Evolutionary conservation across 345 rosid species (phyloP).

Genomic region (Populus deltoides): DNA sequence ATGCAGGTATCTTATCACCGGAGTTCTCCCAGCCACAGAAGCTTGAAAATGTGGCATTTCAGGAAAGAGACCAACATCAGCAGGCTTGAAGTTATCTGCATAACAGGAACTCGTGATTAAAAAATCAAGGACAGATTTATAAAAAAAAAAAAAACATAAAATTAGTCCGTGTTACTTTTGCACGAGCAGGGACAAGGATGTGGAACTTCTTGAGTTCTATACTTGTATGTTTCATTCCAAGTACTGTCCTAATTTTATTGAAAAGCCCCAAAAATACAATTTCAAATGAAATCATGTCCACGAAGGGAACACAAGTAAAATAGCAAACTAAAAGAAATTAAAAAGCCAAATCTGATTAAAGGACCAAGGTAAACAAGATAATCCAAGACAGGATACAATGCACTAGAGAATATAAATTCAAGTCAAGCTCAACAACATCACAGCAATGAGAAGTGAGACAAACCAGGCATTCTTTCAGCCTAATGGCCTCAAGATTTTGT

Average conservation of each 20-base stretch:
- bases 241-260: not conserved
- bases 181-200: not conserved
- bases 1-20: slow-evolving; percentile 57
- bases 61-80: slow-evolving; percentile 57
- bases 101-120: slow-evolving; percentile 5
- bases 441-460: not conserved
- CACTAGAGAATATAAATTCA: not conserved
- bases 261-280: not conserved
- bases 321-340: not conserved
- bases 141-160: not conserved
- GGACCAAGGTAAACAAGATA: slow-evolving; percentile 9
- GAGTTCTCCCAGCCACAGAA: slow-evolving; percentile 12
- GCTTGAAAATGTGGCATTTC: slow-evolving; percentile 46
- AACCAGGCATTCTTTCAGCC: not conserved
- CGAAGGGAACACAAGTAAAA: not conserved
- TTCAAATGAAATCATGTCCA: not conserved
- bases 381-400: not conserved
- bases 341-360: not conserved
- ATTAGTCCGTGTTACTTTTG: not conserved
- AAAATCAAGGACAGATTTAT: not conserved
- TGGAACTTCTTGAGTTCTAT: not conserved
- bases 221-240: not conserved
- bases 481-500: not conserved
- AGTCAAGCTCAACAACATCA: not conserved
- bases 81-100: slow-evolving; percentile 59